A percentile compares a stretch with the other conserved stretches of the same genome.
Evolutionary conservation across 805 yeast species (phyloP).

Genomic region (Metschnikowia dekortorum): DNA sequence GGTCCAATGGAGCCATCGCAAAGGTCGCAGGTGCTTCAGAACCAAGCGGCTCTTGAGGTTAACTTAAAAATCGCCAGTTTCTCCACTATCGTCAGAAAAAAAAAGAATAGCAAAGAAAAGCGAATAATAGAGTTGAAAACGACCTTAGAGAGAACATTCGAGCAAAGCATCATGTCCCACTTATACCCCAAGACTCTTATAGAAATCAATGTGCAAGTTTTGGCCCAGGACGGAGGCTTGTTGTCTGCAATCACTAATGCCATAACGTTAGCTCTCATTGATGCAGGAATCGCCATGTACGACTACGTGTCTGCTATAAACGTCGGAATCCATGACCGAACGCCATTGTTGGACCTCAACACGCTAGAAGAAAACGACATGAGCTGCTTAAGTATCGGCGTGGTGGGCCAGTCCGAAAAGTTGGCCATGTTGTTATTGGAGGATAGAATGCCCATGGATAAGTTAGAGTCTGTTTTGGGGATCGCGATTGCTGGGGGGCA

Average conservation of each 20-base stretch:
- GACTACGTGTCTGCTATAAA: slow-evolving; percentile 81
- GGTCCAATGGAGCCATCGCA: slow-evolving; percentile 86
- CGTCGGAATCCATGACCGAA: slow-evolving; percentile 73
- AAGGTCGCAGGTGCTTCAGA: slow-evolving; percentile 47
- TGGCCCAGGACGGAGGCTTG: slow-evolving; percentile 89
- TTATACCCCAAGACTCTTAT: slow-evolving; percentile 82
- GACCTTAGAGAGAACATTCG: slow-evolving; percentile 63
- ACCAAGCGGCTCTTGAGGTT: slow-evolving; percentile 57
- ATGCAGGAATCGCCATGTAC: slow-evolving; percentile 92
- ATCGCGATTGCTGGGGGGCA: slow-evolving; percentile 87
- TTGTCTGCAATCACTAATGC: slow-evolving; percentile 79
- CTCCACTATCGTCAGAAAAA: slow-evolving; percentile 71
- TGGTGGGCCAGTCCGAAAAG: slow-evolving; percentile 77
- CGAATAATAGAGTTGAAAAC: slow-evolving; percentile 64
- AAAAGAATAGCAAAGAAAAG: slow-evolving; percentile 63
- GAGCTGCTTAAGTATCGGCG: slow-evolving; percentile 76
- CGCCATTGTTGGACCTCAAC: slow-evolving; percentile 78
- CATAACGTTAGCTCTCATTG: slow-evolving; percentile 81
- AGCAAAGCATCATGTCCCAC: slow-evolving; percentile 67
- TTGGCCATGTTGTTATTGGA: slow-evolving; percentile 74
- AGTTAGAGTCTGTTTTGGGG: slow-evolving; percentile 68
- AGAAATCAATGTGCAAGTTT: slow-evolving; percentile 67
- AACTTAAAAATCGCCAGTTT: slow-evolving; percentile 74
- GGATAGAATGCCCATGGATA: slow-evolving; percentile 79
- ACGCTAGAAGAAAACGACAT: slow-evolving; percentile 79